Percentiles rank a stretch among this genome's conserved stretches.
Evolutionary conservation across 805 yeast species (phyloP).

Genomic region (Candida easanensis): DNA sequence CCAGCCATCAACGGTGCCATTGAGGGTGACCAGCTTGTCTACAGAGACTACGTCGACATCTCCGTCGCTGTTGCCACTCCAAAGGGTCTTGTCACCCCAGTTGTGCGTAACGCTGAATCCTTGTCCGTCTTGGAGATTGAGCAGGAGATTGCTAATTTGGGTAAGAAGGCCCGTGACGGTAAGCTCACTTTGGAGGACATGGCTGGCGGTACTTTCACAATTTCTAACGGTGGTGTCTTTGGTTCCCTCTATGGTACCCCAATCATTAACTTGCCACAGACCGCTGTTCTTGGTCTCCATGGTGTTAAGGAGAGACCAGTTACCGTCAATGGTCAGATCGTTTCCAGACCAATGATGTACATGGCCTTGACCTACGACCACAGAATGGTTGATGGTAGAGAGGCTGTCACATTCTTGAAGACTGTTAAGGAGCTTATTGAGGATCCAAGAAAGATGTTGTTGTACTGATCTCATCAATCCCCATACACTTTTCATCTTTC

Average conservation of each 20-base stretch:
- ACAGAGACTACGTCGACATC: constrained; percentile 94
- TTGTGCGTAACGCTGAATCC: constrained; percentile 95
- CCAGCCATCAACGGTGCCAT: constrained; percentile 96
- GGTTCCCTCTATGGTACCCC: constrained; percentile 98
- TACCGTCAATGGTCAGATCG: constrained; percentile 93
- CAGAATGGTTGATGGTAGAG: constrained; percentile 97
- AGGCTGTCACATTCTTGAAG: constrained; percentile 95
- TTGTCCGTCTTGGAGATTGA: constrained; percentile 85
- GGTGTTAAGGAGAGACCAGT: constrained; percentile 98
- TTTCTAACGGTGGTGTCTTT: constrained; percentile 98
- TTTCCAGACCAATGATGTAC: constrained; percentile 99
- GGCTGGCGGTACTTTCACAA: constrained; percentile 99
- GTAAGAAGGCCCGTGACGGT: constrained; percentile 94
- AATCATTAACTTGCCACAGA: constrained; percentile 96
- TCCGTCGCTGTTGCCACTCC: constrained; percentile 98
- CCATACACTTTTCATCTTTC: not conserved
- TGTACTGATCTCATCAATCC: constrained; percentile 32
- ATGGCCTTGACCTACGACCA: constrained; percentile 97
- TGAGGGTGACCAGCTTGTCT: constrained; percentile 91
- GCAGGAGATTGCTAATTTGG: constrained; percentile 74
- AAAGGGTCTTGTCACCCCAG: constrained; percentile 97
- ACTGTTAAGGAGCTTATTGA: constrained; percentile 95
- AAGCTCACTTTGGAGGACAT: constrained; percentile 95
- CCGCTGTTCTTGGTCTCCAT: constrained; percentile 96
- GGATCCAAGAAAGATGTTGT: constrained; percentile 98